A percentile compares a stretch with the other conserved stretches of the same genome.
phyloP scores from a whole-genome alignment of 148 eudicot genomes.

The Drosera capensis region DNA sequence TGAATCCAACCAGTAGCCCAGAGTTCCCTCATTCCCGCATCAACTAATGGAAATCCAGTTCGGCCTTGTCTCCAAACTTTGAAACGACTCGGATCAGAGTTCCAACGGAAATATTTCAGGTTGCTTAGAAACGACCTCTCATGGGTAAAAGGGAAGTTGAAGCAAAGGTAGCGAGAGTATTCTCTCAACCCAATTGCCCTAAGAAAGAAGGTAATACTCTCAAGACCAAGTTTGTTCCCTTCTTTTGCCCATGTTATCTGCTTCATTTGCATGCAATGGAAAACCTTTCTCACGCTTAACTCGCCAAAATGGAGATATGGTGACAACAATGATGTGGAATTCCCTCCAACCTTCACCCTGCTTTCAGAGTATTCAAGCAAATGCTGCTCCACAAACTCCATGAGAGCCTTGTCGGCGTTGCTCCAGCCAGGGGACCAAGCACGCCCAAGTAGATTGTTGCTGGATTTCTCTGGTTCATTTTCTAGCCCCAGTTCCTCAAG shows the following conservation, averaged over 20 bases:
- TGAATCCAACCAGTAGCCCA: slow-evolving; percentile 99
- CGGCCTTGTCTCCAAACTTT: slow-evolving; percentile 98
- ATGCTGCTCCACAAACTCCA: slow-evolving; percentile 56
- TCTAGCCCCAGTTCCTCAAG: slow-evolving; percentile 76
- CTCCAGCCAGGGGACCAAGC: slow-evolving; percentile 95
- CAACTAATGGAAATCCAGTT: slow-evolving; percentile 91
- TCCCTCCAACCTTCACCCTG: slow-evolving; percentile 44
- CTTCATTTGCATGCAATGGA: slow-evolving; percentile 58
- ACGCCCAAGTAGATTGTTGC: slow-evolving; percentile 79
- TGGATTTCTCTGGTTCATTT: slow-evolving; percentile 69
- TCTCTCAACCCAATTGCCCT: slow-evolving; percentile 82
- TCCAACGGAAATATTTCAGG: slow-evolving; percentile 80
- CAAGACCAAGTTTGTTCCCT: slow-evolving; percentile 37
- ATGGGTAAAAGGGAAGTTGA: slow-evolving; percentile 87
- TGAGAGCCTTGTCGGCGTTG: slow-evolving; percentile 62
- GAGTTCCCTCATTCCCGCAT: slow-evolving; percentile 95
- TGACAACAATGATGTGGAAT: slow-evolving; percentile 73
- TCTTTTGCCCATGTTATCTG: slow-evolving; percentile 65
- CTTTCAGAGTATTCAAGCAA: slow-evolving; percentile 44
- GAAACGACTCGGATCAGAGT: slow-evolving; percentile 38
- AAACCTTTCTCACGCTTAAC: slow-evolving; percentile 64
- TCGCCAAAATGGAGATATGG: slow-evolving; percentile 95
- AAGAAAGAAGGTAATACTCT: slow-evolving; percentile 48
- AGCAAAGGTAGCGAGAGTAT: slow-evolving; percentile 91
- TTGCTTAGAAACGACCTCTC: slow-evolving; percentile 60